These are phyloP conservation scores for Arthrobotrys entomopaga DNA, from an alignment of 2,329 filamentous ascomycete species.

Conservation along the genomic window DNA sequence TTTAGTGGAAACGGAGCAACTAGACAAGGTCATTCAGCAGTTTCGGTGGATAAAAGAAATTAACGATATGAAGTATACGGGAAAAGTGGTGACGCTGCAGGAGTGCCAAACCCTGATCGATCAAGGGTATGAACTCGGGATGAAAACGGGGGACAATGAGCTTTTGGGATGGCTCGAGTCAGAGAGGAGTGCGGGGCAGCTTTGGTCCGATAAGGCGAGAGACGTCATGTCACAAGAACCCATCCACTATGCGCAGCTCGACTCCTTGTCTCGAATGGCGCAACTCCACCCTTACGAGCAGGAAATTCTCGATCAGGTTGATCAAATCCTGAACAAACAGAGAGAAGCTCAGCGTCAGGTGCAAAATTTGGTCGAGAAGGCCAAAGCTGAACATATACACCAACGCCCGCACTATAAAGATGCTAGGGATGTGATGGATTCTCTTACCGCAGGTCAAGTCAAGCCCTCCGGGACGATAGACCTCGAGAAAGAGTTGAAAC, in stretches of 20 bases:
- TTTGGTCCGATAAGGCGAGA: slow-evolving; percentile 92
- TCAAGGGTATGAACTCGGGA: slow-evolving; percentile 78
- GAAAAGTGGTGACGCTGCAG: slow-evolving; percentile 71
- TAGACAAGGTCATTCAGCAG: slow-evolving; percentile 83
- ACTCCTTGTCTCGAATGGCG: slow-evolving; percentile 87
- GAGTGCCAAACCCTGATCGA: slow-evolving; percentile 83
- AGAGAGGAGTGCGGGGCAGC: slow-evolving; percentile 78
- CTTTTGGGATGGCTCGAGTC: slow-evolving; percentile 80
- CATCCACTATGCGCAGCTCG: slow-evolving; percentile 92
- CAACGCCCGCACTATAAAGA: slow-evolving; percentile 88
- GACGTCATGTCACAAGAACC: slow-evolving; percentile 92
- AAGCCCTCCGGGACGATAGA: slow-evolving; percentile 92
- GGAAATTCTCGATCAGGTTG: slow-evolving; percentile 82
- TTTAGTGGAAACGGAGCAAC: slow-evolving; percentile 83
- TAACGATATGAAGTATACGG: slow-evolving; percentile 51
- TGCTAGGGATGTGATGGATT: slow-evolving; percentile 88
- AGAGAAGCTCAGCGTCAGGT: slow-evolving; percentile 92
- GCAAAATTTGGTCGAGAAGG: slow-evolving; percentile 80
- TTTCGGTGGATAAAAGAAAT: slow-evolving; percentile 77
- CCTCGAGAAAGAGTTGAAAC: slow-evolving; percentile 90
- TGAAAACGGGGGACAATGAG: slow-evolving; percentile 74
- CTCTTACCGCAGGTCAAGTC: slow-evolving; percentile 86
- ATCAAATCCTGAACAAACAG: slow-evolving; percentile 94
- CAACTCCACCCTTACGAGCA: slow-evolving; percentile 75
- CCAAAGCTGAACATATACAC: slow-evolving; percentile 76